Percentiles rank a stretch among this genome's conserved stretches.
These are phyloP conservation scores for Jackrogersella multiformis DNA, from an alignment of 495 filamentous ascomycete genomes.

Conservation along the genomic window DNA sequence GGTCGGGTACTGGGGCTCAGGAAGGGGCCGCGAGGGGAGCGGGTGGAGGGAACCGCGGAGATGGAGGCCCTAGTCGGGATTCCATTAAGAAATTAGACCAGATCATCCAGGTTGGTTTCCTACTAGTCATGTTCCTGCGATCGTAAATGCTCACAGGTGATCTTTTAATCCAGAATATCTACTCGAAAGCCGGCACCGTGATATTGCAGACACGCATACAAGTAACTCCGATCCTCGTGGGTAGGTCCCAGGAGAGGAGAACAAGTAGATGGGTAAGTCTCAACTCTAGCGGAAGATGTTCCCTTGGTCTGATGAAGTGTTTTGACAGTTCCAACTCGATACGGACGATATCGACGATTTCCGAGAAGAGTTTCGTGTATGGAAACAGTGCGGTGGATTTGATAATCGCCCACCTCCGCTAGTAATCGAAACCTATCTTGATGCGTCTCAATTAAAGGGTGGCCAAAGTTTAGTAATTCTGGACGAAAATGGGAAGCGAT, in stretches of 20 bases:
- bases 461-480: slow-evolving; percentile 88
- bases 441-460: slow-evolving; percentile 78
- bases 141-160: slow-evolving; percentile 5
- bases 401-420: slow-evolving; percentile 83
- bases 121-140: neutral
- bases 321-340: slow-evolving; percentile 85
- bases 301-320: slow-evolving; percentile 33
- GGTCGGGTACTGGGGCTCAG: slow-evolving; percentile 48
- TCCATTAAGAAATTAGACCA: slow-evolving; percentile 82
- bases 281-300: neutral
- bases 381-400: slow-evolving; percentile 79
- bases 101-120: slow-evolving; percentile 79
- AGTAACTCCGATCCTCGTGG: slow-evolving; percentile 67
- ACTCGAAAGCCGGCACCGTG: slow-evolving; percentile 85
- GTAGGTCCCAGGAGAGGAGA: slow-evolving; percentile 64
- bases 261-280: slow-evolving; percentile 92
- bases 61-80: slow-evolving; percentile 64
- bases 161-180: slow-evolving; percentile 75
- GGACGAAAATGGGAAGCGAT: slow-evolving; percentile 88
- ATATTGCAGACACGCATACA: slow-evolving; percentile 81
- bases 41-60: slow-evolving; percentile 56
- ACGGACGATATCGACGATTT: slow-evolving; percentile 90
- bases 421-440: slow-evolving; percentile 89
- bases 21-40: slow-evolving; percentile 52
- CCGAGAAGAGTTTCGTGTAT: slow-evolving; percentile 78